Percentiles rank a stretch among this genome's conserved stretches.
These are phyloP conservation scores for Claviceps sp. DNA, from an alignment of 2,329 filamentous ascomycete genomes.

Conservation along the genomic window DNA sequence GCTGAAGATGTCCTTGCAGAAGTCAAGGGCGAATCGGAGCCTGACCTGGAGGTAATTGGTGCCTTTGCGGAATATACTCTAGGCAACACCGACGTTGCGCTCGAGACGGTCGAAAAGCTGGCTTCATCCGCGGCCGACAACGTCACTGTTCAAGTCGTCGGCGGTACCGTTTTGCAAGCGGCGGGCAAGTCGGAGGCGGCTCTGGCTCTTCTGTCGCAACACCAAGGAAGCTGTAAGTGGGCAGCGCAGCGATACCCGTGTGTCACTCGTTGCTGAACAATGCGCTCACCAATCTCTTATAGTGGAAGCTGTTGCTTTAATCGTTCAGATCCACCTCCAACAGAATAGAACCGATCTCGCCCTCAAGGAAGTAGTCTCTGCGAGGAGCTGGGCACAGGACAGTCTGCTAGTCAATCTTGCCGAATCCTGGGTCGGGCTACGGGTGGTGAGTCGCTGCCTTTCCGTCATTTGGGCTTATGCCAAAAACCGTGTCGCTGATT, in stretches of 20 bases:
- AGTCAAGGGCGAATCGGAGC: constrained; percentile 49
- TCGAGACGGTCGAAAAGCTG: constrained; percentile 52
- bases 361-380: constrained; percentile 73
- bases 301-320: constrained; percentile 70
- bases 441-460: constrained; percentile 46
- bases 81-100: constrained; percentile 49
- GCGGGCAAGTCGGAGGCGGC: constrained; percentile 78
- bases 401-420: constrained; percentile 86
- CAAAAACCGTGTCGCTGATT: constrained; percentile 14
- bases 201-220: constrained; percentile 61
- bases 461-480: not conserved
- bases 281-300: constrained; percentile 12
- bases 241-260: no score
- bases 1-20: constrained; percentile 59
- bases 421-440: constrained; percentile 86
- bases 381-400: constrained; percentile 90
- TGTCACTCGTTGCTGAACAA: not conserved
- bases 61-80: constrained; percentile 56
- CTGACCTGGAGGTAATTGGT: constrained; percentile 64
- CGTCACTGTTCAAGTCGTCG: constrained; percentile 64
- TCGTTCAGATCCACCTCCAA: constrained; percentile 81
- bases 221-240: constrained; percentile 70
- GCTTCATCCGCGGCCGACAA: constrained; percentile 58
- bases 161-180: constrained; percentile 68
- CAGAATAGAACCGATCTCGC: constrained; percentile 89